These are phyloP conservation scores for Tulasnella sp. DNA, from an alignment of 768 basidiomycete species.

Conservation along the genomic window DNA sequence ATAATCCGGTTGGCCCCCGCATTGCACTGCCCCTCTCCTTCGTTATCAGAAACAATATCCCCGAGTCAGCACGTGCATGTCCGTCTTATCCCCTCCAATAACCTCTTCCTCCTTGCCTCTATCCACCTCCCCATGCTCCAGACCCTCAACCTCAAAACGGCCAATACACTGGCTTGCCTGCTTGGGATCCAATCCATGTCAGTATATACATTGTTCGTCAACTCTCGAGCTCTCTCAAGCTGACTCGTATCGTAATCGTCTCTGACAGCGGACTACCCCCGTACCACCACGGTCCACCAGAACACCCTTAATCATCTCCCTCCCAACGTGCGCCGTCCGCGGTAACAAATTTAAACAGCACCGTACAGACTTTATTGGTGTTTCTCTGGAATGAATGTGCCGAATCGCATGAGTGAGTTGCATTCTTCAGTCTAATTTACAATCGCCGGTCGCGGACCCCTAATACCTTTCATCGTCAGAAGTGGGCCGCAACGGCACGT, in stretches of 20 bases:
- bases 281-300: neutral
- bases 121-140: constrained; percentile 1
- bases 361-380: constrained; percentile 54
- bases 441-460: neutral
- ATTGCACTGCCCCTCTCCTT: no score
- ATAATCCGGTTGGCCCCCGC: no score
- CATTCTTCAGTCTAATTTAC: constrained; percentile 3
- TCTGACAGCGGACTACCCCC: neutral
- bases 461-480: constrained; percentile 16
- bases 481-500: constrained; percentile 52
- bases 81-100: no score
- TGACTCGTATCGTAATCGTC: neutral
- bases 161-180: constrained; percentile 24
- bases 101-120: no score
- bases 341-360: constrained; percentile 35
- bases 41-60: no score
- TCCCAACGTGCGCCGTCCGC: constrained; percentile 19
- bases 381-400: constrained; percentile 74
- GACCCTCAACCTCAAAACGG: constrained; percentile 14
- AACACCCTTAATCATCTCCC: neutral
- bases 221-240: neutral
- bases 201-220: neutral
- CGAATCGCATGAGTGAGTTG: constrained; percentile 58
- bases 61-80: no score
- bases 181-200: constrained; percentile 26